Percentiles rank a stretch among this genome's conserved stretches.
Conservation (phyloP, 495 filamentous ascomycete species). For the Penicillium goetzii region DNA sequence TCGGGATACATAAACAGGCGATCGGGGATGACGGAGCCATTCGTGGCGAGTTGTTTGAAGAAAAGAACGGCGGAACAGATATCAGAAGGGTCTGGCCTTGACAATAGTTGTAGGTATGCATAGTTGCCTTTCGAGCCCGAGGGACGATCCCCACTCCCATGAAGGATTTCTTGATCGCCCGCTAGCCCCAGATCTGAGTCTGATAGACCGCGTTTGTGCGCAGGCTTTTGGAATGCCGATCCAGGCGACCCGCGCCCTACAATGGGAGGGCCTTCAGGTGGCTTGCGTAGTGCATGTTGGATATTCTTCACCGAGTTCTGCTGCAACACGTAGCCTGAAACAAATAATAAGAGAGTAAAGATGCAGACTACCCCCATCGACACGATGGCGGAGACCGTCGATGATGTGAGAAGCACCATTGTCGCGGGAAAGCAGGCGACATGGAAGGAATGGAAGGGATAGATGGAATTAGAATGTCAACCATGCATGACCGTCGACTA, state of each 20-base stretch:
- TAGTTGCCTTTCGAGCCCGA: conserved; percentile 36
- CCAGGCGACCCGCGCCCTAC: conserved; percentile 21
- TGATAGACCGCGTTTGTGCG: conserved; percentile 28
- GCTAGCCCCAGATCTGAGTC: conserved; percentile 17
- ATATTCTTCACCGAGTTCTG: conserved; percentile 68
- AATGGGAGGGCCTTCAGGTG: conserved; percentile 21
- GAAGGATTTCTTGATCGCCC: conserved; percentile 20
- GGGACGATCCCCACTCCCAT: conserved; percentile 14
- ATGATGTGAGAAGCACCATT: conserved; percentile 53
- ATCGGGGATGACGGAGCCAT: conserved; percentile 44
- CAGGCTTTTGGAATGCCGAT: conserved; percentile 34
- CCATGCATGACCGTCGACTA: conserved; percentile 11
- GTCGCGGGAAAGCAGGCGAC: conserved; percentile 22
- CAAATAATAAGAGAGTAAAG: conserved; percentile 68
- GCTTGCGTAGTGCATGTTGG: conserved; percentile 60
- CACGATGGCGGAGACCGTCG: conserved; percentile 49
- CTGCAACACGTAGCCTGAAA: conserved; percentile 72
- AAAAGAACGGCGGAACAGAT: conserved; percentile 52
- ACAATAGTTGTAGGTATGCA: conserved; percentile 51
- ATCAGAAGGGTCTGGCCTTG: conserved; percentile 48
- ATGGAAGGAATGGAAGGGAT: conserved; percentile 16
- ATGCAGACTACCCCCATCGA: conserved; percentile 55
- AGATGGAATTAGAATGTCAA: conserved; percentile 25
- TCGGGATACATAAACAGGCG: conserved; percentile 55
- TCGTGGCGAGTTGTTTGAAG: conserved; percentile 47